A percentile compares a stretch with the other conserved stretches of the same genome.
Evolutionary conservation across 768 basidiomycete genomes (phyloP).

Genomic region (Phanerodontia chrysosporium): DNA sequence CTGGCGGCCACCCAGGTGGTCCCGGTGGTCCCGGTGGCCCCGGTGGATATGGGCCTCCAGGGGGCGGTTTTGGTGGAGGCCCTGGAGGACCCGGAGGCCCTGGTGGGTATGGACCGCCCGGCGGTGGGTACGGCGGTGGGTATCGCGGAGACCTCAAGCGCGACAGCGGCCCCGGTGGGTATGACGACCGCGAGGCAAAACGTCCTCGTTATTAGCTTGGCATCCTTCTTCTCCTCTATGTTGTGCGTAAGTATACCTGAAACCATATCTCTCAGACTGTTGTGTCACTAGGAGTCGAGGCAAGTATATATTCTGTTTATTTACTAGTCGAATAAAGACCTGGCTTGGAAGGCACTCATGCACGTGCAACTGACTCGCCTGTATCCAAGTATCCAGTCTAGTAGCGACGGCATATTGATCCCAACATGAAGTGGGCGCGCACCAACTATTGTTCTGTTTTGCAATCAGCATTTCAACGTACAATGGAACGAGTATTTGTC

Average conservation of each 20-base stretch:
- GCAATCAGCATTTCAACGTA: too few species aligned
- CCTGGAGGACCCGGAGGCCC: conserved; percentile 40
- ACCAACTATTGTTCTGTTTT: too few species aligned
- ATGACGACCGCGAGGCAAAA: conserved; percentile 78
- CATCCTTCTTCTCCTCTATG: background rate
- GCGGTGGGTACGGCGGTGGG: conserved; percentile 44
- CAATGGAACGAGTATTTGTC: too few species aligned
- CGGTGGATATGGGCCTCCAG: conserved; percentile 27
- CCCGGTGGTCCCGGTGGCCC: conserved; percentile 25
- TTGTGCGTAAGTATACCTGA: conserved; percentile 13
- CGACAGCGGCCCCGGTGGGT: conserved; percentile 62
- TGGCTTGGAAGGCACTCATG: too few species aligned
- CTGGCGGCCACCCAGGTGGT: conserved; percentile 22
- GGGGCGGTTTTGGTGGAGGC: conserved; percentile 28
- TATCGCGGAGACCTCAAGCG: conserved; percentile 76
- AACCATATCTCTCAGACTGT: background rate
- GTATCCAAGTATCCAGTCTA: too few species aligned
- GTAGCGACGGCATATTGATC: too few species aligned
- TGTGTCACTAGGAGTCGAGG: background rate
- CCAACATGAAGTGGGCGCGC: too few species aligned
- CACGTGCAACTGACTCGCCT: too few species aligned
- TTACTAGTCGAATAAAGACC: too few species aligned
- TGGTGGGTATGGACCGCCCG: conserved; percentile 44
- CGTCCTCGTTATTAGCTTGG: conserved; percentile 65
- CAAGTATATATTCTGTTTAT: conserved; percentile 2